These are phyloP conservation scores for Zygnema circumcarinatum DNA, from an alignment of 139 green algal species.

Conservation along the genomic window DNA sequence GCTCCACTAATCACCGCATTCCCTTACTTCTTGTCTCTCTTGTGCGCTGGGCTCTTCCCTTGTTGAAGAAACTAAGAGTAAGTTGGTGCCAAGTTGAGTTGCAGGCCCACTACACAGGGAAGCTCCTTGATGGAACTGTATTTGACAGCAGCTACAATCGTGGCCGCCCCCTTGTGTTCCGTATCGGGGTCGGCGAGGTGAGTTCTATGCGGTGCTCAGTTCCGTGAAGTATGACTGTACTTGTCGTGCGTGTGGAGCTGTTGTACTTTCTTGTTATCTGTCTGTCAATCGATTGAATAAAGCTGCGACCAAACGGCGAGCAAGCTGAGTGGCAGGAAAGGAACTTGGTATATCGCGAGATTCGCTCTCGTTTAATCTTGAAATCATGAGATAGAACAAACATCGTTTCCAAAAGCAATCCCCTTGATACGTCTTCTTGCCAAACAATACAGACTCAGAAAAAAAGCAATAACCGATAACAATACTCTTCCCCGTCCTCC, in stretches of 20 bases:
- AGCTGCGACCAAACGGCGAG: background rate
- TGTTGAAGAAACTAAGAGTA: no score
- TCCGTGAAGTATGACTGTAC: background rate
- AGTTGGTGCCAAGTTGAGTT: no score
- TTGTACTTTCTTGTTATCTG: background rate
- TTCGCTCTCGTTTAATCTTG: no score
- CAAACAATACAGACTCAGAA: no score
- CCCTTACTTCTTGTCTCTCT: background rate
- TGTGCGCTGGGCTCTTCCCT: no score
- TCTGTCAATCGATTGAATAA: background rate
- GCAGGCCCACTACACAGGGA: slow-evolving; percentile 60
- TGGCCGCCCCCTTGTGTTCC: slow-evolving; percentile 57
- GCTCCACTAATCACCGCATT: no score
- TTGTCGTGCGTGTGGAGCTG: background rate
- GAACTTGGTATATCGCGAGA: no score
- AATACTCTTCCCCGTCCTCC: no score
- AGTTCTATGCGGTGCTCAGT: slow-evolving; percentile 21
- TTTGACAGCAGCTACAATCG: slow-evolving; percentile 64
- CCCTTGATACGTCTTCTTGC: no score
- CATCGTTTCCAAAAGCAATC: no score
- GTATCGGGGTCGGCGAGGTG: slow-evolving; percentile 51
- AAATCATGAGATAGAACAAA: no score
- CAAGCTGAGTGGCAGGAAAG: background rate
- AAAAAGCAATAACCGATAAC: no score
- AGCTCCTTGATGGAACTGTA: slow-evolving; percentile 53